Base-by-base conservation (phyloP, 2,329 filamentous ascomycete genomes). In the Fusarium palustre region DNA sequence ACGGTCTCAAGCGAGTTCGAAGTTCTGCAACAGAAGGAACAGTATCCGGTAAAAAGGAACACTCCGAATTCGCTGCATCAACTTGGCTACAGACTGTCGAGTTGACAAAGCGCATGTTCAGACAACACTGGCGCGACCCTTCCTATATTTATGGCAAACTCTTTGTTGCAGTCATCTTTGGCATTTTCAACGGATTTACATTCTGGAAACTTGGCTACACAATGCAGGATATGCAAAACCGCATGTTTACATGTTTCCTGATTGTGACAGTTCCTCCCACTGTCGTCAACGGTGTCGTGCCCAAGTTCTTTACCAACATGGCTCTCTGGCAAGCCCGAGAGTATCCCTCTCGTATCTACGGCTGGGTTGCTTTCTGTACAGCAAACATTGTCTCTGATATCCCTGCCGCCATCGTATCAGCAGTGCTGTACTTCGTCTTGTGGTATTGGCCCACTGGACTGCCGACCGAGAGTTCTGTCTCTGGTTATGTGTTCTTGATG, bases 401-500 rank as follows among this genome's bases (percentile, higher is more conserved):
- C 24, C 92, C 92, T 0, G 86, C 86, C 42, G 88, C 91, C 2
- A 86, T 94, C 66, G 75, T 92, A 34, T 84, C 86, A 2, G 84
- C 84, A 0, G 81, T 91, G 2, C 78, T 94, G 22, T 94, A 94
- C 81, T 95, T 86, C 84, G 78, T 89, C 0, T 79, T 93, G 0
- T 94, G 91, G 91, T 95, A 95, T 80, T 95, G 87, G 77, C 87
- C 91, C 1, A 87, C 90, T 1, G 92, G 92, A 0, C 81, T 94
- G 2, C 91, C 92, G 0, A 84, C 84, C 0, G 87, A 91, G 64
- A 86, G 87, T 34, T 84, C 85, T 2, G 87, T 87, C 0, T 87
- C 91, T 0, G 92, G 92, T 15, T 95, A 94, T 76, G 87, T 90
- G 18, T 95, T 91, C 81, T 80, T 95, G 28, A 94, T 96, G 90